A percentile compares a stretch with the other conserved stretches of the same genome.
These are phyloP conservation scores for Striga asiatica DNA, from an alignment of 257 asterid species.

Conservation along the genomic window DNA sequence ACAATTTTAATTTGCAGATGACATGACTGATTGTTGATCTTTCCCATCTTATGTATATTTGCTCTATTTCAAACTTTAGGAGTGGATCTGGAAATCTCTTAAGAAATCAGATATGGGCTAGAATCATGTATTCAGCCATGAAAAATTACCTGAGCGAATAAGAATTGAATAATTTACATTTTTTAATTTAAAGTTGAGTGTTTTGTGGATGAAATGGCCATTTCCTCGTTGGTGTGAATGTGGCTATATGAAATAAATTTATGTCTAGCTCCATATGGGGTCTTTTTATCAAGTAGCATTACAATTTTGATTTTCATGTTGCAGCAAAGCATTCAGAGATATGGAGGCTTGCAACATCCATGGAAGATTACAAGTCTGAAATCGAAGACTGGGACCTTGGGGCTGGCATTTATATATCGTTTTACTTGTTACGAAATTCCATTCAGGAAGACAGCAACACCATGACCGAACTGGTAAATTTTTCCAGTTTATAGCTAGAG, in stretches of 20 bases:
- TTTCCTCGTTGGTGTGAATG: neutral
- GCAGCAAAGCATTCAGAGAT: conserved; percentile 72
- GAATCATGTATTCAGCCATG: neutral
- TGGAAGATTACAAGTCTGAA: conserved; percentile 80
- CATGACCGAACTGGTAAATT: conserved; percentile 50
- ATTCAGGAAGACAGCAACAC: conserved; percentile 51
- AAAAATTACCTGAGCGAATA: conserved; percentile 2
- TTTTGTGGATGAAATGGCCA: neutral
- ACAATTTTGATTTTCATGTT: conserved; percentile 19
- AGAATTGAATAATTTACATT: neutral
- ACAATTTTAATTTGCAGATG: neutral
- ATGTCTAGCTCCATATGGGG: neutral
- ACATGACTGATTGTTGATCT: neutral
- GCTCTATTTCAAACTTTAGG: neutral
- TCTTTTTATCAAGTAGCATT: neutral
- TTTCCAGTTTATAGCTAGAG: conserved; percentile 10
- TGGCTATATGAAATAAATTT: neutral
- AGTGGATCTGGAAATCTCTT: neutral
- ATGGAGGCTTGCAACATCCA: conserved; percentile 65
- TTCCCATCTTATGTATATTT: neutral
- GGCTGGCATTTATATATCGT: conserved; percentile 80
- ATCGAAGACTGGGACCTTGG: conserved; percentile 96
- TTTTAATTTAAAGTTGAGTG: neutral
- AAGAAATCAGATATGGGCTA: neutral
- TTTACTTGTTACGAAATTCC: conserved; percentile 50